Evolutionary conservation across 202 grass and related monocot genomes (phyloP).

Genomic region (Panicum virgatum): DNA sequence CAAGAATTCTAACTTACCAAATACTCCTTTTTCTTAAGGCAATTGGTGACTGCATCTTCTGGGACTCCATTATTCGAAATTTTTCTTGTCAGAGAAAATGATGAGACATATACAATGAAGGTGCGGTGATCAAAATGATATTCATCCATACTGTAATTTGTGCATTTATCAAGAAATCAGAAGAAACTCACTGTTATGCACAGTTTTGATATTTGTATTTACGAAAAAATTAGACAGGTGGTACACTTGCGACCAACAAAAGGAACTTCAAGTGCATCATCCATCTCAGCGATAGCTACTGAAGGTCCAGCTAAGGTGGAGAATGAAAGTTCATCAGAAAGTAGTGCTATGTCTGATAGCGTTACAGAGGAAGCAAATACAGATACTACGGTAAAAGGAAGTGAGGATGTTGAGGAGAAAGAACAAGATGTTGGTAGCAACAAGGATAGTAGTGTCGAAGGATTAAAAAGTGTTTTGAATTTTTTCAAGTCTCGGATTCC

Average conservation of each 20-base stretch:
- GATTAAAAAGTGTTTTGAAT: slow-evolving; percentile 68
- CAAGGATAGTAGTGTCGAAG: slow-evolving; percentile 64
- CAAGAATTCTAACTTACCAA: slow-evolving; percentile 22
- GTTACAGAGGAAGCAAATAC: slow-evolving; percentile 36
- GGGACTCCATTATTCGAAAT: slow-evolving; percentile 87
- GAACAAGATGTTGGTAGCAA: slow-evolving; percentile 39
- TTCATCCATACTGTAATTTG: slow-evolving; percentile 27
- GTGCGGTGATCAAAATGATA: slow-evolving; percentile 48
- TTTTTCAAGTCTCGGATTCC: slow-evolving; percentile 89
- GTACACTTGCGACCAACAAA: slow-evolving; percentile 71
- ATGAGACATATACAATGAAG: slow-evolving; percentile 71
- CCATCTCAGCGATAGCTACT: slow-evolving; percentile 16
- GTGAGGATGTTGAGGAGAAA: slow-evolving; percentile 57
- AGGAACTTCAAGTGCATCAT: slow-evolving; percentile 56
- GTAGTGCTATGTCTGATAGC: slow-evolving; percentile 32
- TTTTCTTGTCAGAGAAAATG: slow-evolving; percentile 75
- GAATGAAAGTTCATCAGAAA: slow-evolving; percentile 41
- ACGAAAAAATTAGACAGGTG: slow-evolving; percentile 79
- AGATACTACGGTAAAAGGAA: slow-evolving; percentile 47
- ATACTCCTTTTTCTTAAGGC: slow-evolving; percentile 44
- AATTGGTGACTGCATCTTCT: slow-evolving; percentile 78
- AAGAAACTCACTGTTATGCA: slow-evolving; percentile 34
- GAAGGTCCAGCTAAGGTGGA: slow-evolving; percentile 43
- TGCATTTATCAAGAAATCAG: slow-evolving; percentile 19
- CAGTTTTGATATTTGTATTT: slow-evolving; percentile 57